Base-by-base conservation (phyloP, 768 basidiomycete genomes). In the Gymnopilus junonius region DNA sequence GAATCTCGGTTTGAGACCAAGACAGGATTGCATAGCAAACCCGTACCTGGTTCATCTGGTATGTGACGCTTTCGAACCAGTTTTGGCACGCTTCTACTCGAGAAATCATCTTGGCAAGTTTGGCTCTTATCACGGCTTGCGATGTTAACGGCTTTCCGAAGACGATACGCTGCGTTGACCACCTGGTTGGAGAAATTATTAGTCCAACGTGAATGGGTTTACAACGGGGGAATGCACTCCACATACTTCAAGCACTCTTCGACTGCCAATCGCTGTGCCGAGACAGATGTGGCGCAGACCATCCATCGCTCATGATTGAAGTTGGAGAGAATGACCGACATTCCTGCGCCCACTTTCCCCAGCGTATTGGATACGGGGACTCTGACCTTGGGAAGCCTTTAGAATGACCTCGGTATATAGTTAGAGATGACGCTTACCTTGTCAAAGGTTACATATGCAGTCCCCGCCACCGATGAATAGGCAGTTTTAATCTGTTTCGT, bases 271-370 rank as follows among this genome's bases (percentile, higher is more conserved):
- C 95, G 84, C 68, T 96, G 94, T 35, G 90, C 86, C 42, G 90
- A 80, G 63, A 93, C 82, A 54, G 87, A 88, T 48, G 85, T 87
- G 58, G 83, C 83, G 31, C 84, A 83, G 59, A 94, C 90, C 89
- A 94, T 93, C 93, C 92, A 94, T 56, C 93, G 85, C 70, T 94
- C 93, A 71, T 94, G 93, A 71, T 95, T 94, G 75, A 94, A 94
- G 77, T 94, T 94, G 71, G 85, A 90, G 21, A 96, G 79, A 59
- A 93, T 91, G 63, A 92, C 88, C 55, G 87, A 83, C 81, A 98
- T 84, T 48, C 97, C 97, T 46, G 86, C 85, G 57, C 94, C 92
- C 61, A 92, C 87, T 67, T 88, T 81, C 8, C 97, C 97, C n/a
- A 99, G 85, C 54, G 92, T 93, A 72, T 98, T 89, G 46, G 89